A percentile compares a stretch with the other conserved stretches of the same genome.
phyloP scores from a whole-genome alignment of 495 filamentous ascomycete species.

The Aspergillus sclerotiicarbonarius region DNA sequence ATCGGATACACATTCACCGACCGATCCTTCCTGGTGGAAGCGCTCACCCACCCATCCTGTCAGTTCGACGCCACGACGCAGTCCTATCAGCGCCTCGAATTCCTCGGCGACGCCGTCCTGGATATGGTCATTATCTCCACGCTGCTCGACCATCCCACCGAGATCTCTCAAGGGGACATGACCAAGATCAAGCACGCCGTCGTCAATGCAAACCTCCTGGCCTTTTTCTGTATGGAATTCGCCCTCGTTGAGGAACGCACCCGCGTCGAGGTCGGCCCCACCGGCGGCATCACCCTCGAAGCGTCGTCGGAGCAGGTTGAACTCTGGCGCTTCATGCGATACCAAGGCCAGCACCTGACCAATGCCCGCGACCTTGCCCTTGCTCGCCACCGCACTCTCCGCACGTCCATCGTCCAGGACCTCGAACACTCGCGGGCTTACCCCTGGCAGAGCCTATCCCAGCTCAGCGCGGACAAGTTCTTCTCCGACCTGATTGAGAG shows the following conservation, averaged over 20 bases:
- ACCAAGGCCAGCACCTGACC: conserved; percentile 45
- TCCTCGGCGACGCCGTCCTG: conserved; percentile 83
- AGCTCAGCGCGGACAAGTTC: conserved; percentile 71
- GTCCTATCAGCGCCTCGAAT: conserved; percentile 87
- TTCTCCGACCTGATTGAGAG: conserved; percentile 85
- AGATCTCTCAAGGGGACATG: conserved; percentile 64
- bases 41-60: conserved; percentile 80
- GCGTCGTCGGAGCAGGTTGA: conserved; percentile 22
- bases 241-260: conserved; percentile 17
- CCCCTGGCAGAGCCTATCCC: conserved; percentile 72
- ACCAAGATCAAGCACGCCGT: conserved; percentile 70
- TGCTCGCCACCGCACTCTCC: conserved; percentile 47
- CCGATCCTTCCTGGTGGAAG: conserved; percentile 71
- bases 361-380: conserved; percentile 43
- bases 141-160: conserved; percentile 43
- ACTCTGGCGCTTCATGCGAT: conserved; percentile 71
- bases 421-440: conserved; percentile 52
- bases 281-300: conserved; percentile 10
- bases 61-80: conserved; percentile 45
- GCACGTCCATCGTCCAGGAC: conserved; percentile 47
- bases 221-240: conserved; percentile 68
- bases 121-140: conserved; percentile 69
- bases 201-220: conserved; percentile 85
- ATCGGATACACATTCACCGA: conserved; percentile 66
- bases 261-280: conserved; percentile 4